Evolutionary conservation across 106 monocot species (phyloP).

Genomic region (Dioscorea alata): DNA sequence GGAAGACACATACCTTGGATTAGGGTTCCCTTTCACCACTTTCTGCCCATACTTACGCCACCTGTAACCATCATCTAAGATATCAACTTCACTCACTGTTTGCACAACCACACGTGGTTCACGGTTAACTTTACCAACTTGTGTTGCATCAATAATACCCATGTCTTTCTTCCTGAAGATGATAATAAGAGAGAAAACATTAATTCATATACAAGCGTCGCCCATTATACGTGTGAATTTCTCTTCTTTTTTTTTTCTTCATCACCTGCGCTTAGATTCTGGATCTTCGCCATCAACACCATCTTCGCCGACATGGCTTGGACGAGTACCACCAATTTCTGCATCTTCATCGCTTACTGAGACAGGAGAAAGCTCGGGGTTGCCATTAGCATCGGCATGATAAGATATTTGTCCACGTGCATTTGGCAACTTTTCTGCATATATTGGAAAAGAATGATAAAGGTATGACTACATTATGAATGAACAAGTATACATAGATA

Average conservation of each 20-base stretch:
- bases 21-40: slow-evolving; percentile 98
- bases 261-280: slow-evolving; percentile 85
- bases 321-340: slow-evolving; percentile 38
- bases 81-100: slow-evolving; percentile 98
- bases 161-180: slow-evolving; percentile 64
- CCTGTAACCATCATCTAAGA: slow-evolving; percentile 97
- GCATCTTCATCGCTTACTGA: slow-evolving; percentile 60
- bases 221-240: too few species aligned
- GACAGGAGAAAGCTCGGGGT: slow-evolving; percentile 39
- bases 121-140: slow-evolving; percentile 53
- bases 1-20: slow-evolving; percentile 55
- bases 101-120: slow-evolving; percentile 98
- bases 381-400: slow-evolving; percentile 30
- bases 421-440: slow-evolving; percentile 48
- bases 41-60: slow-evolving; percentile 99
- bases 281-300: slow-evolving; percentile 64
- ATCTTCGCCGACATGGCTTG: slow-evolving; percentile 38
- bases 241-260: too few species aligned
- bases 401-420: slow-evolving; percentile 16
- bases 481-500: too few species aligned
- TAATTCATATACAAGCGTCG: too few species aligned
- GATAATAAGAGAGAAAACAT: not conserved
- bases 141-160: slow-evolving; percentile 37
- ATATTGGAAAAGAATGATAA: not conserved
- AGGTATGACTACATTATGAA: not conserved